Evolutionary conservation across 2,329 filamentous ascomycete genomes (phyloP).

Genomic region (Furcasterigmium furcatum): DNA sequence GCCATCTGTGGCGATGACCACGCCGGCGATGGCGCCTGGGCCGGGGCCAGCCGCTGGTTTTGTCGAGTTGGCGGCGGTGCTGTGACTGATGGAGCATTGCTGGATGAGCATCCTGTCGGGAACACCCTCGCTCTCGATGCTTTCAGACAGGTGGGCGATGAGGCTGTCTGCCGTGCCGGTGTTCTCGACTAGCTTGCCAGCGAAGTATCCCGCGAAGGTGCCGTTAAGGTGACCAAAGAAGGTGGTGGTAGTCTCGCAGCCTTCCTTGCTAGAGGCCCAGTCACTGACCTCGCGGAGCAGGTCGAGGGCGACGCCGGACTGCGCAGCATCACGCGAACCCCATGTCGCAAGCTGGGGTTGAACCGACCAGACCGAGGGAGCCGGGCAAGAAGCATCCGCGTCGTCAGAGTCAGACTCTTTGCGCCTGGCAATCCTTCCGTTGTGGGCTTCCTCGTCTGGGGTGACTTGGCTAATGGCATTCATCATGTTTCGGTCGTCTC

Average conservation of each 20-base stretch:
- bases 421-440: not conserved
- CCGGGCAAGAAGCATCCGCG: not conserved
- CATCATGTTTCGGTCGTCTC: not conserved
- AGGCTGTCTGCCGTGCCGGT: not conserved
- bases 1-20: not conserved
- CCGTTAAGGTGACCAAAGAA: not conserved
- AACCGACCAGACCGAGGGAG: not conserved
- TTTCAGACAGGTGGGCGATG: no score
- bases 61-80: not conserved
- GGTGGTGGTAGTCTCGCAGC: not conserved
- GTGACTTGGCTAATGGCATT: not conserved
- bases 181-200: not conserved
- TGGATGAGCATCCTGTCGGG: not conserved
- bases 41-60: not conserved
- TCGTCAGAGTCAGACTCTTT: no score
- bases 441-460: not conserved
- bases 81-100: conserved; percentile 6
- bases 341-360: not conserved
- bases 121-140: not conserved
- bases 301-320: not conserved
- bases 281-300: not conserved
- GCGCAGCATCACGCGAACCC: not conserved
- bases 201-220: not conserved
- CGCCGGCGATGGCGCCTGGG: not conserved
- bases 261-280: not conserved